Evolutionary conservation across 2,329 filamentous ascomycete genomes (phyloP).

Genomic region (Fusarium transvaalense): DNA sequence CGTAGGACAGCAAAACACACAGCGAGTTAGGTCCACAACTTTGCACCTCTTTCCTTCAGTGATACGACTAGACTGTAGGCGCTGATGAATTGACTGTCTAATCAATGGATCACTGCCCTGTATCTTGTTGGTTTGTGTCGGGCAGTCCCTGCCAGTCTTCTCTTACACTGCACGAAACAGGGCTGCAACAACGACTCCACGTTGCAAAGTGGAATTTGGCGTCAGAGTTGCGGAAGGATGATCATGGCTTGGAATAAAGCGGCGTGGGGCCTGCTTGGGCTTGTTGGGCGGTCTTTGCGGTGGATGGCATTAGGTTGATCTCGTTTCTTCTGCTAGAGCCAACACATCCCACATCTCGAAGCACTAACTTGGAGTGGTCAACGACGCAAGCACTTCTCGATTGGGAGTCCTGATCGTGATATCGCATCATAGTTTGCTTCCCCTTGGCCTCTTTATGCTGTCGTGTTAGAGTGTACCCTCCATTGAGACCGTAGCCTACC

Average conservation of each 20-base stretch:
- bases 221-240: slow-evolving; percentile 1
- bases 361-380: not conserved
- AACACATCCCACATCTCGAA: not conserved
- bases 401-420: not conserved
- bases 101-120: not conserved
- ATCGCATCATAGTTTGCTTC: not conserved
- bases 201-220: slow-evolving; percentile 1
- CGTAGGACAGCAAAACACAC: slow-evolving; percentile 28
- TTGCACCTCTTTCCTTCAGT: not conserved
- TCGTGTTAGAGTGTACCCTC: slow-evolving; percentile 3
- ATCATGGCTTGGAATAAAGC: slow-evolving; percentile 10
- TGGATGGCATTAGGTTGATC: slow-evolving; percentile 20
- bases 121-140: slow-evolving; percentile 7
- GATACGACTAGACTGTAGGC: slow-evolving; percentile 4
- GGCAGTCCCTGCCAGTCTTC: slow-evolving; percentile 12
- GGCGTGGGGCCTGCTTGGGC: slow-evolving; percentile 20
- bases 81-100: slow-evolving; percentile 2
- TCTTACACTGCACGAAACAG: not conserved
- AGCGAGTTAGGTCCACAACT: slow-evolving; percentile 19
- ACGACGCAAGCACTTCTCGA: not conserved
- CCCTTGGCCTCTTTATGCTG: not conserved
- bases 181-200: not conserved
- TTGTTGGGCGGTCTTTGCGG: slow-evolving; percentile 21
- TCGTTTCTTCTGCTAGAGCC: slow-evolving; percentile 23
- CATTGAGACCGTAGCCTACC: not conserved